Evolutionary conservation across 345 rosid genomes (phyloP).

Genomic region (Eucalyptus coolabah): DNA sequence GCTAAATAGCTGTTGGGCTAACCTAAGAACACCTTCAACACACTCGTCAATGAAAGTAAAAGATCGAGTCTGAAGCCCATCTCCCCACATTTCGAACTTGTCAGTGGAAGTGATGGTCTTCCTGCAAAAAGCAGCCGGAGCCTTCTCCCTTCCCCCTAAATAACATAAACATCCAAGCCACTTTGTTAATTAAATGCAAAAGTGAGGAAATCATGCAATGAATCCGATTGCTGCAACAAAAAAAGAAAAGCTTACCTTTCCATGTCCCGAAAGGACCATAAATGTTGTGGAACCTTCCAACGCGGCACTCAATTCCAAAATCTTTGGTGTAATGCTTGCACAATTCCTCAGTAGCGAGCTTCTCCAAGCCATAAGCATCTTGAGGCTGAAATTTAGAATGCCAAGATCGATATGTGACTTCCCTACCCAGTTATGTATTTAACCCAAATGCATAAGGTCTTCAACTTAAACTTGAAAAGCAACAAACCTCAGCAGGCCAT

Average conservation of each 20-base stretch:
- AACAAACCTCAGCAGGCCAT: slow-evolving; percentile 99
- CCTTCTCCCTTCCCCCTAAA: slow-evolving; percentile 97
- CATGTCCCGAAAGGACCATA: slow-evolving; percentile 99
- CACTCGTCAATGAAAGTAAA: slow-evolving; percentile 99
- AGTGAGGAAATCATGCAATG: background rate
- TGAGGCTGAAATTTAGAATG: slow-evolving; percentile 53
- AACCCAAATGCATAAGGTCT: background rate
- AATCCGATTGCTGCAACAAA: background rate
- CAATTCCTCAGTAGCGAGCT: slow-evolving; percentile 94
- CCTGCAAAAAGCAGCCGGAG: slow-evolving; percentile 99
- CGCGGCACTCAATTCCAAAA: slow-evolving; percentile 87
- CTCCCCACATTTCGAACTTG: slow-evolving; percentile 99
- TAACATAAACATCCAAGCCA: background rate
- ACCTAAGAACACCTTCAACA: slow-evolving; percentile 97
- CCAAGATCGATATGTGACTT: background rate
- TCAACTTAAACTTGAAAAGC: background rate
- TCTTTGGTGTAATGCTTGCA: slow-evolving; percentile 97
- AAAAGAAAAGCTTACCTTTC: slow-evolving; percentile 49
- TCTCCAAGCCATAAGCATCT: slow-evolving; percentile 99
- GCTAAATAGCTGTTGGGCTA: background rate
- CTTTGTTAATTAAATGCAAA: background rate
- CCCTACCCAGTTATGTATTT: background rate
- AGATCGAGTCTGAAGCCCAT: slow-evolving; percentile 92
- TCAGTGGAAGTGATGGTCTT: slow-evolving; percentile 69
- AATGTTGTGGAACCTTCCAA: slow-evolving; percentile 96